phyloP scores from a whole-genome alignment of 1,284 basidiomycete species.

The Leccinum griseonigrum region DNA sequence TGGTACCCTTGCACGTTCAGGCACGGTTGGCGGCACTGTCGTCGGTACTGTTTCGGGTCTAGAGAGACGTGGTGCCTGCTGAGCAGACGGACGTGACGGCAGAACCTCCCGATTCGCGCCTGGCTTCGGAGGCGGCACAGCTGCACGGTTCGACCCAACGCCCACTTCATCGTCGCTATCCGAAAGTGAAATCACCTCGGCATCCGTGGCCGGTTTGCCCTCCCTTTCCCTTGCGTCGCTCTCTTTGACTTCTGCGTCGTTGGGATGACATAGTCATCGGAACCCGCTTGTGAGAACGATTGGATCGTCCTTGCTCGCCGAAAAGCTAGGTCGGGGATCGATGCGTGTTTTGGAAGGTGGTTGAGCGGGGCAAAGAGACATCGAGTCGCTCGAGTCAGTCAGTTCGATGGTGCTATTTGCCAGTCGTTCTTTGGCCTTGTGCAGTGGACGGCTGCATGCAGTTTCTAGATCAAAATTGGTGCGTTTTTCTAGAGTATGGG shows the following conservation, averaged over 20 bases:
- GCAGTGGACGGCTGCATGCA: constrained; percentile 15
- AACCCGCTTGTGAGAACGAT: constrained; percentile 27
- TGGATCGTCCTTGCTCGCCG: constrained; percentile 11
- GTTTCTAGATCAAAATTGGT: constrained; percentile 11
- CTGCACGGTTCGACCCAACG: background rate
- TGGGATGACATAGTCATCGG: constrained; percentile 13
- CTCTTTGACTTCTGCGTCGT: background rate
- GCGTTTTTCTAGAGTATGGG: constrained; percentile 14
- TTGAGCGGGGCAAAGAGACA: constrained; percentile 2
- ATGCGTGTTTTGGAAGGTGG: background rate
- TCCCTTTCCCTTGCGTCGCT: constrained; percentile 1
- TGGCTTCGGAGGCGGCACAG: background rate
- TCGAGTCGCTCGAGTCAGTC: constrained; percentile 20
- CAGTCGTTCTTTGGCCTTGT: constrained; percentile 10
- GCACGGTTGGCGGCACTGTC: background rate
- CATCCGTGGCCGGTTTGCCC: background rate
- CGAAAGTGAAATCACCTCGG: constrained; percentile 28
- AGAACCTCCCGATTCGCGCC: background rate
- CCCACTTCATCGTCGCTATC: constrained; percentile 26
- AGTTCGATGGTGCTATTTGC: constrained; percentile 13
- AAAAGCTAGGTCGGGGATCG: background rate
- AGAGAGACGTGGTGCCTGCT: background rate
- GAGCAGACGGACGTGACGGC: background rate
- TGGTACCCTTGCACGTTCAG: background rate
- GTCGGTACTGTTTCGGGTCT: background rate